Base-by-base conservation (phyloP, 768 basidiomycete genomes). In the Phlegmacium glaucopus region DNA sequence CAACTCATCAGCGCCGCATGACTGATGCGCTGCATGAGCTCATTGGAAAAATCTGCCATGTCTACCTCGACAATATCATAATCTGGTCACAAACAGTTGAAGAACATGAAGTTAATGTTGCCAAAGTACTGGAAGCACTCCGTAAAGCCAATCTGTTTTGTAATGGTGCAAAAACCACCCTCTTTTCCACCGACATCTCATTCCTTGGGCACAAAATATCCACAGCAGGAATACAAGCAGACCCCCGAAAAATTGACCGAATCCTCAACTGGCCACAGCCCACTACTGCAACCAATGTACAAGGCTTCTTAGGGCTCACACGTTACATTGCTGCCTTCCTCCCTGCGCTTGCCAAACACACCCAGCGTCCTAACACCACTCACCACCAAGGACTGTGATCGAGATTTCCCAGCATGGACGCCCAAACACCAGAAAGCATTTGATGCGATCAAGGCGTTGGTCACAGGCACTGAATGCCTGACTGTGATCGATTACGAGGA, bases 161-260 rank as follows among this genome's bases (percentile, higher is more conserved):
- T 17, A 57, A 57, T 22, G 6, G 13, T 2, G 27, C 41, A 12
- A 57, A 57, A 22, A 34, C 52, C 8, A 7, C 11, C 1, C 42
- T 58, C 0, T 58, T 70, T 40, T 30, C 49, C 0, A 48, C 45
- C 0, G 59, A 66, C 30, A 27, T 70, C 0, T 26, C 52, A 18
- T 69, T 72, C 48, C 52, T 71, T 0, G 64, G 70, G 0, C 69
- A 72, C 48, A 32, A 35, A 30, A 65, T 74, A 26, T 64, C 63
- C 0, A 43, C 9, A 0, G 9, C 16, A 0, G 69, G 72, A 0
- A 64, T 72, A 6, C 16, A 57, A 15, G 57, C 66, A 2, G 59
- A 66, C 36, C 34, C 49, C 2, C 1, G 22, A 9, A 72, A 71
- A 47, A 42, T 56, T 6, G 61, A 67, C 2, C 34, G 54, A 1